Conservation (phyloP, 2,329 filamentous ascomycete species). For the Helotiales sp. region DNA sequence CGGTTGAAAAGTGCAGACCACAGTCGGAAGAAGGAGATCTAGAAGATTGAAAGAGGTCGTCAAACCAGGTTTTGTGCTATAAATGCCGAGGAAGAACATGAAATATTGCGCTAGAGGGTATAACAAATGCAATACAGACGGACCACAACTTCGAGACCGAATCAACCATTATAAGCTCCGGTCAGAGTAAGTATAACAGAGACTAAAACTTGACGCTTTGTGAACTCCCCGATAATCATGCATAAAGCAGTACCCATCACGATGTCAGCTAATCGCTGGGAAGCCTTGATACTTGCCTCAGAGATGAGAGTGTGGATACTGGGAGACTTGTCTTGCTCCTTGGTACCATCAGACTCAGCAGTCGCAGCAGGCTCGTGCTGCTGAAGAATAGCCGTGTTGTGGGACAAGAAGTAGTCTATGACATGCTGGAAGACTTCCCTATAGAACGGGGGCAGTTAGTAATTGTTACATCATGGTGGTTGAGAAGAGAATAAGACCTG, state of each 20-base stretch:
- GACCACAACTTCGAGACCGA: background rate
- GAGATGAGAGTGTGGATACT: background rate
- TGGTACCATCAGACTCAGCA: background rate
- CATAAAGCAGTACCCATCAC: conserved; percentile 23
- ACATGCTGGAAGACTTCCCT: conserved; percentile 19
- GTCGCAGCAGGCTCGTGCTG: background rate
- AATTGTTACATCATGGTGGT: background rate
- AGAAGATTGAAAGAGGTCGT: no score
- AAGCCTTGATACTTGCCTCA: background rate
- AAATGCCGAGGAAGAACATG: background rate
- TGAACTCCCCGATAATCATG: conserved; percentile 26
- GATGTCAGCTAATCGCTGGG: conserved; percentile 22
- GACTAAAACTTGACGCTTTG: conserved; percentile 21
- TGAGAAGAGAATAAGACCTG: no score
- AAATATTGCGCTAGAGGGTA: background rate
- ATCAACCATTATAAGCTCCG: conserved; percentile 10
- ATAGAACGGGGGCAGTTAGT: background rate
- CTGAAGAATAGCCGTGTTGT: background rate
- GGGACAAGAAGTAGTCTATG: conserved; percentile 16
- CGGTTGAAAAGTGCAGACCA: background rate
- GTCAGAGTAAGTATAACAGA: conserved; percentile 8
- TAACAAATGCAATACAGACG: background rate
- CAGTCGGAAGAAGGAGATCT: no score
- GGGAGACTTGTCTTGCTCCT: conserved; percentile 2
- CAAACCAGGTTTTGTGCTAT: no score